These are phyloP conservation scores for Grosmannia serpens DNA, from an alignment of 2,329 filamentous ascomycete genomes.

Conservation along the genomic window DNA sequence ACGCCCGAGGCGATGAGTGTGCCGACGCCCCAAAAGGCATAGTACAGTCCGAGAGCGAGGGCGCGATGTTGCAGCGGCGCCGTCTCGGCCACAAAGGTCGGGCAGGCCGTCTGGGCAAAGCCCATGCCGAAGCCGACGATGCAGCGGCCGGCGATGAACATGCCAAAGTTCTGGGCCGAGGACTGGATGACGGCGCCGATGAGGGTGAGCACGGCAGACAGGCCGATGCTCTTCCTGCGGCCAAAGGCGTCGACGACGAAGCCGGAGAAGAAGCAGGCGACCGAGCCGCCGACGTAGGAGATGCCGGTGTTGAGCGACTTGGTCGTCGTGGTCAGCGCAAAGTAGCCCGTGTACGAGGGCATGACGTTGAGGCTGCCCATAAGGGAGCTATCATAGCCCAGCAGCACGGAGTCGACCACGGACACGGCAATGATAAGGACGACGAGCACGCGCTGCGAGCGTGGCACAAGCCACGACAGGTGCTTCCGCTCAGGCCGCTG, in stretches of 20 bases:
- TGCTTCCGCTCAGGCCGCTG: background rate
- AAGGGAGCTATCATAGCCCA: background rate
- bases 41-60: background rate
- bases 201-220: slow-evolving; percentile 4
- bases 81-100: slow-evolving; percentile 46
- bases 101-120: slow-evolving; percentile 46
- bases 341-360: slow-evolving; percentile 22
- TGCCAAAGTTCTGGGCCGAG: slow-evolving; percentile 26
- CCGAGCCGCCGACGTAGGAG: slow-evolving; percentile 11
- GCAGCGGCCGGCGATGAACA: slow-evolving; percentile 49
- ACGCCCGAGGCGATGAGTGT: slow-evolving; percentile 27
- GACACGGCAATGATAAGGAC: background rate
- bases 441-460: background rate
- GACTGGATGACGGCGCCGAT: slow-evolving; percentile 11
- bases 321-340: slow-evolving; percentile 20
- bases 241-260: slow-evolving; percentile 13
- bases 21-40: slow-evolving; percentile 41
- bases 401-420: background rate
- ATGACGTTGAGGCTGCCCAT: slow-evolving; percentile 18
- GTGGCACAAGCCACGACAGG: background rate
- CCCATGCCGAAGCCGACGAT: slow-evolving; percentile 49
- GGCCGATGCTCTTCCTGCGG: slow-evolving; percentile 12
- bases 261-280: slow-evolving; percentile 13
- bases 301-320: slow-evolving; percentile 4
- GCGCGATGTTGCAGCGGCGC: background rate